phyloP scores from a whole-genome alignment of 1,284 basidiomycete species.

The Meripilus lineatus region DNA sequence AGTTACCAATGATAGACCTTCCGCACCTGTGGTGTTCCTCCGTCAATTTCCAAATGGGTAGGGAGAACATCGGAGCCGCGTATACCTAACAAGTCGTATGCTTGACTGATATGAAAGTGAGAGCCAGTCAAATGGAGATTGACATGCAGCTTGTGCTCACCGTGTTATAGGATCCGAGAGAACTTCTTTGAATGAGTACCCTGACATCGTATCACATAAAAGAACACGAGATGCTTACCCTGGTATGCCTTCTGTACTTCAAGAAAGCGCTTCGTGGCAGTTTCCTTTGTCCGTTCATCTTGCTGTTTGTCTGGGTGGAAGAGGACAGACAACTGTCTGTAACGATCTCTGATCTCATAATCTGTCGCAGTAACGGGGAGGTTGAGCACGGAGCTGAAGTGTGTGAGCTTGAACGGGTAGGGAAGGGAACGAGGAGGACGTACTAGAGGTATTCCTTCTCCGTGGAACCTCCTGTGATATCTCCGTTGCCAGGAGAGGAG shows the following conservation, averaged over 20 bases:
- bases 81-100: constrained; percentile 73
- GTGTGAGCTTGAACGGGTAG: background rate
- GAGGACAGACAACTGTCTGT: constrained; percentile 67
- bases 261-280: constrained; percentile 63
- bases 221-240: too few relatives aligned
- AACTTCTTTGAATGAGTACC: too few relatives aligned
- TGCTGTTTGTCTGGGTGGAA: constrained; percentile 84
- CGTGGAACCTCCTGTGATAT: background rate
- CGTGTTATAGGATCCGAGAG: constrained; percentile 72
- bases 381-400: constrained; percentile 60
- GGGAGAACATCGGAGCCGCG: background rate
- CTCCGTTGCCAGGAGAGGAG: background rate
- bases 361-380: constrained; percentile 59
- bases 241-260: constrained; percentile 78
- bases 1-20: constrained; percentile 17
- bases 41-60: constrained; percentile 9
- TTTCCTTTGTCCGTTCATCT: constrained; percentile 49
- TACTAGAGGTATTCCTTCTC: constrained; percentile 2
- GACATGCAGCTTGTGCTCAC: constrained; percentile 33
- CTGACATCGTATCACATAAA: too few relatives aligned
- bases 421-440: constrained; percentile 1
- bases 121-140: constrained; percentile 11
- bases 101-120: constrained; percentile 32
- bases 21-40: constrained; percentile 16
- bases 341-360: constrained; percentile 68